A percentile compares a stretch with the other conserved stretches of the same genome.
Conservation (phyloP, 2,329 filamentous ascomycete species). For the Cytospora piceae region DNA sequence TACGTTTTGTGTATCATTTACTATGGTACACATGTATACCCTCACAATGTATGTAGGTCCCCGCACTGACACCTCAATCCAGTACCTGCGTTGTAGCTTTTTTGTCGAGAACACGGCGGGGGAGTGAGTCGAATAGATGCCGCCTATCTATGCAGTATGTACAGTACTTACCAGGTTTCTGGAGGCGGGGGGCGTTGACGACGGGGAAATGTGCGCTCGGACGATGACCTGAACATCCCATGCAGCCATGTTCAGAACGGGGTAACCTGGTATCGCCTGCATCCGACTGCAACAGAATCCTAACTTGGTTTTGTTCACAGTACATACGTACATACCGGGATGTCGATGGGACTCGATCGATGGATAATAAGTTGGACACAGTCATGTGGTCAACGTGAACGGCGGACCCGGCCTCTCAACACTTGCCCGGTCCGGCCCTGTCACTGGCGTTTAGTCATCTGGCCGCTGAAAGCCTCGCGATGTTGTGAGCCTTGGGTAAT, state of each 20-base stretch:
- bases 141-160: neutral
- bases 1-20: too few relatives aligned
- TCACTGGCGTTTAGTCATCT: neutral
- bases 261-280: neutral
- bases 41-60: neutral
- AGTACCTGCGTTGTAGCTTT: constrained; percentile 2
- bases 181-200: neutral
- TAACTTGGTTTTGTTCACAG: neutral
- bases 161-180: neutral
- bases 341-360: too few relatives aligned
- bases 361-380: neutral
- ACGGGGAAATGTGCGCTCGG: neutral
- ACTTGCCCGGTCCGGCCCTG: neutral
- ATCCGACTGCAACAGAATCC: neutral
- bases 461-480: neutral
- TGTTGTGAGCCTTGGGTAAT: neutral
- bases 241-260: neutral
- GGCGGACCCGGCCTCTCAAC: neutral
- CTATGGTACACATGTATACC: neutral
- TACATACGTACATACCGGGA: neutral
- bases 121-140: neutral
- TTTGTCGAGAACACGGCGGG: neutral
- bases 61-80: neutral
- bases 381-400: neutral
- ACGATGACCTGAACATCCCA: neutral